Conservation (phyloP, 2,329 filamentous ascomycete genomes). For the Rasamsonia emersonii region DNA sequence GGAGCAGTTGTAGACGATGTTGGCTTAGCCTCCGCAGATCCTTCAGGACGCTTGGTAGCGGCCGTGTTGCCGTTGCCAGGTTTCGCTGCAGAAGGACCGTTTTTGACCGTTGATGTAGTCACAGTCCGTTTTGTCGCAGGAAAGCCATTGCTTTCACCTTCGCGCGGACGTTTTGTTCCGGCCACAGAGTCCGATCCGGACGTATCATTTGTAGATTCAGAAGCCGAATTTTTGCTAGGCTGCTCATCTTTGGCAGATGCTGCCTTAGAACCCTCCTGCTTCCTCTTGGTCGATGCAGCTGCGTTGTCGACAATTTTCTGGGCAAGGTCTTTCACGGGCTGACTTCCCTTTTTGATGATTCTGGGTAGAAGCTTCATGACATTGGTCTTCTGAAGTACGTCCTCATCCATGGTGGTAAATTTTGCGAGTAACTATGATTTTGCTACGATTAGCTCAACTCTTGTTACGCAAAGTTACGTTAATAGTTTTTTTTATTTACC, state of each 20-base stretch:
- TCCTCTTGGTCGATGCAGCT: slow-evolving; percentile 35
- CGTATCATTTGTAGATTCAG: slow-evolving; percentile 11
- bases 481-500: slow-evolving; percentile 20
- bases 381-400: slow-evolving; percentile 52
- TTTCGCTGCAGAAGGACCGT: slow-evolving; percentile 15
- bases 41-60: slow-evolving; percentile 20
- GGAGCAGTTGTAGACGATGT: slow-evolving; percentile 13
- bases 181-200: slow-evolving; percentile 13
- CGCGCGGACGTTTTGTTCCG: slow-evolving; percentile 32
- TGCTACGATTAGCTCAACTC: slow-evolving; percentile 15
- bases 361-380: slow-evolving; percentile 49
- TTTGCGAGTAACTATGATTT: slow-evolving; percentile 45
- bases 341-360: slow-evolving; percentile 51
- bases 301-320: slow-evolving; percentile 47
- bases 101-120: slow-evolving; percentile 26
- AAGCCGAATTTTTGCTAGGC: slow-evolving; percentile 14
- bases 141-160: slow-evolving; percentile 26
- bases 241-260: slow-evolving; percentile 28
- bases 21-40: slow-evolving; percentile 23
- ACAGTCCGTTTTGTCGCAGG: slow-evolving; percentile 32
- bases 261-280: slow-evolving; percentile 28
- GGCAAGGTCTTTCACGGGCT: slow-evolving; percentile 47
- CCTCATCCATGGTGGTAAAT: slow-evolving; percentile 50
- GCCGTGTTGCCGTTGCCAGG: slow-evolving; percentile 13
- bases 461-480: neutral